Percentiles rank a stretch among this genome's conserved stretches.
These are phyloP conservation scores for Neospora caninum DNA, from an alignment of 169 alveolate species.

Conservation along the genomic window DNA sequence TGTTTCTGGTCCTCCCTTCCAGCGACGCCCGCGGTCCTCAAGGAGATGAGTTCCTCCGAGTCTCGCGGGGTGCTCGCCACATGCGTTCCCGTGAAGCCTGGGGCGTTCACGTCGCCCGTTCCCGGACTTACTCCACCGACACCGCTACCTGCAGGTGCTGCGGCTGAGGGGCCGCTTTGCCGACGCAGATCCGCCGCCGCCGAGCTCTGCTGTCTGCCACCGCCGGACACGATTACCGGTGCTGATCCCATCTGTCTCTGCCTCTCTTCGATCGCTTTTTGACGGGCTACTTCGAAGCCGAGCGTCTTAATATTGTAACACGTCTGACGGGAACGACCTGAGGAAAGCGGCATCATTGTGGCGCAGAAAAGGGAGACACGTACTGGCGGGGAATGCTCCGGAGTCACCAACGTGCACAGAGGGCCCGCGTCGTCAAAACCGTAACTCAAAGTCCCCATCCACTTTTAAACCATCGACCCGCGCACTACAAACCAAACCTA, in stretches of 20 bases:
- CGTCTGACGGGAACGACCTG: conserved; percentile 66
- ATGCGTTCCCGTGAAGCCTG: too few species aligned
- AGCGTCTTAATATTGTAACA: conserved; percentile 60
- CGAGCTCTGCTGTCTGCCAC: not conserved
- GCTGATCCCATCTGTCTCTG: conserved; percentile 50
- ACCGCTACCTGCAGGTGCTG: not conserved
- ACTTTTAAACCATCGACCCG: not conserved
- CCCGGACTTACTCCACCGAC: not conserved
- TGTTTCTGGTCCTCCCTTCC: not conserved
- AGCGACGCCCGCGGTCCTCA: not conserved
- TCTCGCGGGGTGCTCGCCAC: not conserved
- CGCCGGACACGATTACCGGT: not conserved
- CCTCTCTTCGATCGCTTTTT: conserved; percentile 60
- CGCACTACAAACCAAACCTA: too few species aligned
- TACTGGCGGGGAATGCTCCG: not conserved
- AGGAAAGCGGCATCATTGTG: not conserved
- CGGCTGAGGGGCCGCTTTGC: not conserved
- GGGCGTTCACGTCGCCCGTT: too few species aligned
- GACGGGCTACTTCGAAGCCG: conserved; percentile 66
- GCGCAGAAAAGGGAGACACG: not conserved
- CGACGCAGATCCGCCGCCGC: not conserved
- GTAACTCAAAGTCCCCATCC: not conserved
- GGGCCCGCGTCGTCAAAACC: not conserved
- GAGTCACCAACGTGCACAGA: not conserved
- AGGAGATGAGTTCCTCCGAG: not conserved